phyloP scores from a whole-genome alignment of 192 early-diverging fungal genomes.

The Anaeromyces robustus region DNA sequence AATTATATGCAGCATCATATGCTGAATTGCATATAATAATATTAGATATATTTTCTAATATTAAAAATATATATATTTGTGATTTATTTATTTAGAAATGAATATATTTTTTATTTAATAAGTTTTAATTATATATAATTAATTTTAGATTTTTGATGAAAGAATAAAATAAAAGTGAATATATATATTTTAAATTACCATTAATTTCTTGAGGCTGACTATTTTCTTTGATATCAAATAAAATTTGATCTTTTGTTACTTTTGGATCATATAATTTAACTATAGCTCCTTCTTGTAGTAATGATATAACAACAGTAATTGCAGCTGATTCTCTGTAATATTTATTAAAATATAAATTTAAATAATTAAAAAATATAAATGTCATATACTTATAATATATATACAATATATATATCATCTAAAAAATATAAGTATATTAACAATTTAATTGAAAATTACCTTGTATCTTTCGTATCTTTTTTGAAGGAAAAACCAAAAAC shows the following conservation, averaged over 20 bases:
- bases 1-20: constrained; percentile 51
- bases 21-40: constrained; percentile 34
- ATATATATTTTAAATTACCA: constrained; percentile 11
- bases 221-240: constrained; percentile 41
- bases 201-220: constrained; percentile 19
- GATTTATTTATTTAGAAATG: not conserved
- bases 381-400: no score
- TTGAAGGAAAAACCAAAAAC: constrained; percentile 89
- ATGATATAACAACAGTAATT: constrained; percentile 62
- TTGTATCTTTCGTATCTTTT: constrained; percentile 83
- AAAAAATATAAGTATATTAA: no score
- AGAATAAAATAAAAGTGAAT: no score
- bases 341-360: not conserved
- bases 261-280: constrained; percentile 82
- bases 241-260: constrained; percentile 56
- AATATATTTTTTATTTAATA: constrained; percentile 7
- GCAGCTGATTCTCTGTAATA: constrained; percentile 61
- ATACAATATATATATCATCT: no score
- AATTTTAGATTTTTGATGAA: no score
- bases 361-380: not conserved
- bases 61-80: no score
- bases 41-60: constrained; percentile 36
- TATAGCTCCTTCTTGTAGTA: constrained; percentile 59
- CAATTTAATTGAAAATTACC: no score
- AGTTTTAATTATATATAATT: constrained; percentile 6